Percentiles rank a stretch among this genome's conserved stretches.
These are phyloP conservation scores for Acorus calamus DNA, from an alignment of 106 monocot species.

Conservation along the genomic window DNA sequence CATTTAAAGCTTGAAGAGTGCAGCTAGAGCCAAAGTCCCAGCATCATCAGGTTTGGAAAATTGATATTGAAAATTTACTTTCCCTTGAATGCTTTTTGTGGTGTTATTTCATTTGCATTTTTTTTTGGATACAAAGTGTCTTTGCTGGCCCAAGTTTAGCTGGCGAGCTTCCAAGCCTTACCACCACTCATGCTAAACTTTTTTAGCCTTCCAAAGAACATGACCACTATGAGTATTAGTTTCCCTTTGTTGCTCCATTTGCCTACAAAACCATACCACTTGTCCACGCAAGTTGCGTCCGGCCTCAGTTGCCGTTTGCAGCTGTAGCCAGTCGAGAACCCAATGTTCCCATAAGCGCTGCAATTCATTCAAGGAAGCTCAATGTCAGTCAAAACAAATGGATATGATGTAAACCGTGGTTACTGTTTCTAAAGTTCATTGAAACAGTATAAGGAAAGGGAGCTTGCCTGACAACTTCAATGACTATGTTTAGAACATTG, in stretches of 20 bases:
- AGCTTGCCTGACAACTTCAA: slow-evolving; percentile 23
- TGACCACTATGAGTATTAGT: slow-evolving; percentile 20
- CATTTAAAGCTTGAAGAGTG: too few relatives aligned
- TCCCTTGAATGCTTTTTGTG: too few relatives aligned
- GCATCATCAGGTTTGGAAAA: too few relatives aligned
- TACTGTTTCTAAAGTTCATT: too few relatives aligned
- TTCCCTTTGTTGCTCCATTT: slow-evolving; percentile 42
- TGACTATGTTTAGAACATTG: slow-evolving; percentile 4
- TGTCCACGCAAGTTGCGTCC: slow-evolving; percentile 18
- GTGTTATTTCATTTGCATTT: too few relatives aligned
- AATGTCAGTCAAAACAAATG: too few relatives aligned
- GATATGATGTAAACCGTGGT: too few relatives aligned
- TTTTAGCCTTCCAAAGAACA: slow-evolving; percentile 49
- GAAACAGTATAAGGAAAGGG: too few relatives aligned
- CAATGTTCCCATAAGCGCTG: slow-evolving; percentile 50
- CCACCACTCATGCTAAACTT: slow-evolving; percentile 18
- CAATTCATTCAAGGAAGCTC: background rate
- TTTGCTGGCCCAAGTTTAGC: too few relatives aligned
- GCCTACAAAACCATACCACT: slow-evolving; percentile 29
- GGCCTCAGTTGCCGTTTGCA: slow-evolving; percentile 17
- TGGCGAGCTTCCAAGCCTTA: slow-evolving; percentile 30
- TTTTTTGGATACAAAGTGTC: too few relatives aligned
- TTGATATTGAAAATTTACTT: too few relatives aligned
- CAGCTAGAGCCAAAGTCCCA: too few relatives aligned
- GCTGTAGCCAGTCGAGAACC: slow-evolving; percentile 37